Percentiles rank a stretch among this genome's conserved stretches.
Evolutionary conservation across 2,329 filamentous ascomycete species (phyloP).

Genomic region (Amesomyces nigricolor): DNA sequence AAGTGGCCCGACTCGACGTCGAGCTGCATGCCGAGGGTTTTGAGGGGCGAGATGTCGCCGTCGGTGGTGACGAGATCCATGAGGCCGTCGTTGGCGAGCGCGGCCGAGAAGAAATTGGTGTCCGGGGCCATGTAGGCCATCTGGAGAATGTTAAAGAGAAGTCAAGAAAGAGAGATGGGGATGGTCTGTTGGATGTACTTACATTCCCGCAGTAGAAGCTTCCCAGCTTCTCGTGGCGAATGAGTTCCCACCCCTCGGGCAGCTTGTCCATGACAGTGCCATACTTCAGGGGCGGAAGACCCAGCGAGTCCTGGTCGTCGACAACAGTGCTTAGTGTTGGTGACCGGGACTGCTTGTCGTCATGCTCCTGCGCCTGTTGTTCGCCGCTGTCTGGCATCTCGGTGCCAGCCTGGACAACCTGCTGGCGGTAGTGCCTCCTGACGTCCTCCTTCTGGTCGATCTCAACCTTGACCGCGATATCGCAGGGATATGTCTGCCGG

Average conservation of each 20-base stretch:
- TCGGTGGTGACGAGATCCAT: conserved; percentile 80
- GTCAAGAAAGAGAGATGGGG: too few species aligned
- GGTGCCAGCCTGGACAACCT: conserved; percentile 1
- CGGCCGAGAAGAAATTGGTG: conserved; percentile 79
- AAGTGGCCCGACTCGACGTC: conserved; percentile 68
- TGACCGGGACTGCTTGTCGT: conserved; percentile 4
- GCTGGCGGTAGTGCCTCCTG: conserved; percentile 58
- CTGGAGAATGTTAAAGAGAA: conserved; percentile 33
- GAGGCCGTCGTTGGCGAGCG: conserved; percentile 75
- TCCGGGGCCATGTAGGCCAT: conserved; percentile 90
- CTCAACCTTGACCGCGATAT: conserved; percentile 79
- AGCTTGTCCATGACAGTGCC: conserved; percentile 74
- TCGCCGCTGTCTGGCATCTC: neutral
- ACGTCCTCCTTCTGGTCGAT: conserved; percentile 70
- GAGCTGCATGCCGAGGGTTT: conserved; percentile 63
- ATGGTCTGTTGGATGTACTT: conserved; percentile 30
- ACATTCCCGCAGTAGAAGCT: conserved; percentile 93
- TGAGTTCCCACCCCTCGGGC: conserved; percentile 69
- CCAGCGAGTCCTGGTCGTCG: conserved; percentile 30
- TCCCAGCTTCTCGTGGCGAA: conserved; percentile 71
- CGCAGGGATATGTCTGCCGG: conserved; percentile 79
- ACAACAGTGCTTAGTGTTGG: neutral
- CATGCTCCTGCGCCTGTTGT: neutral
- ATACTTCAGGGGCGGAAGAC: conserved; percentile 68
- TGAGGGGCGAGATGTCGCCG: conserved; percentile 63